These are phyloP conservation scores for Trichoderma endophyticum DNA, from an alignment of 2,329 filamentous ascomycete genomes.

Conservation along the genomic window DNA sequence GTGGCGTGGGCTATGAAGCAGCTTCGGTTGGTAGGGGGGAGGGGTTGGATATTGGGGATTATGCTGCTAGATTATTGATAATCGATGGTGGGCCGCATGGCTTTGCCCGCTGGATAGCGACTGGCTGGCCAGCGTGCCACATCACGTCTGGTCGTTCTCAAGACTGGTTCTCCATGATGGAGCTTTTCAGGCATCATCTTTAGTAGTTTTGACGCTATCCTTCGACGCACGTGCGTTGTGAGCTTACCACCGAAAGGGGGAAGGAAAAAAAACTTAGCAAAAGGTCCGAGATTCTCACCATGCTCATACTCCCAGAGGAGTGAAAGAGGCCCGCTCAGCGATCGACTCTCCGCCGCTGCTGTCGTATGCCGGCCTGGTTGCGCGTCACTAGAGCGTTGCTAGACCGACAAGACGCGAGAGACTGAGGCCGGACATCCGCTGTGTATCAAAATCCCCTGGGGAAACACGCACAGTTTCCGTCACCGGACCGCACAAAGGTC, in stretches of 20 bases:
- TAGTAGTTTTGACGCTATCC: neutral
- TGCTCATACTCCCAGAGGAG: conserved; percentile 14
- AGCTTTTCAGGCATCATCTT: conserved; percentile 15
- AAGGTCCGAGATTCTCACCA: conserved; percentile 9
- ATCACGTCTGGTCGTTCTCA: neutral
- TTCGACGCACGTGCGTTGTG: conserved; percentile 3
- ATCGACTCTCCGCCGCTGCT: conserved; percentile 14
- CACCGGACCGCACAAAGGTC: conserved; percentile 23
- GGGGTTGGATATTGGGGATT: neutral
- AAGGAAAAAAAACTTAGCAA: neutral
- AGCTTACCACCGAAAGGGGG: neutral
- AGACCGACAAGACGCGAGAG: conserved; percentile 6
- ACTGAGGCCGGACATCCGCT: neutral
- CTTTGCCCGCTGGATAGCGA: conserved; percentile 12
- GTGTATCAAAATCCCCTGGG: neutral
- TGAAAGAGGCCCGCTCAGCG: conserved; percentile 12
- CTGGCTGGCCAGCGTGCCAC: conserved; percentile 12
- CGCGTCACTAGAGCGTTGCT: conserved; percentile 15
- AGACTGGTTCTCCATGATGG: neutral
- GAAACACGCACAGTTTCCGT: neutral
- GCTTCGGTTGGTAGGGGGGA: neutral
- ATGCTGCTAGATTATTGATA: neutral
- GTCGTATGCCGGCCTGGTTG: conserved; percentile 9
- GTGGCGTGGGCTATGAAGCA: conserved; percentile 2
- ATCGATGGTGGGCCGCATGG: conserved; percentile 8